These are phyloP conservation scores for Keqinozyma sinolaborantium DNA, from an alignment of 1,139 yeast species.

Conservation along the genomic window DNA sequence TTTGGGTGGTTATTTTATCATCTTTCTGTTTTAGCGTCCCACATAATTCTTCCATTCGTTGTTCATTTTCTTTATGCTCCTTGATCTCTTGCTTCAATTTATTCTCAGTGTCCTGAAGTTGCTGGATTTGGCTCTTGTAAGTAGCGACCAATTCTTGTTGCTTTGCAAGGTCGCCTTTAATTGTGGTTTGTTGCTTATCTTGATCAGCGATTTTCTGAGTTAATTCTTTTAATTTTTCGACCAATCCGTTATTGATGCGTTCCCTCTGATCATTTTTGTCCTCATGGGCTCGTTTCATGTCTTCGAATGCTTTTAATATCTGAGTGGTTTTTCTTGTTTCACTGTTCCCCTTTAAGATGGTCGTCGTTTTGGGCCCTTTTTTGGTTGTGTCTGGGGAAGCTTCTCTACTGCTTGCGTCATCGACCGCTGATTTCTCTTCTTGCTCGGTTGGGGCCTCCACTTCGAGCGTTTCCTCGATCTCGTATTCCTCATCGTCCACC, in stretches of 20 bases:
- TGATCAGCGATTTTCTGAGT: conserved; percentile 3
- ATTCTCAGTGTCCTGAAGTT: conserved; percentile 1
- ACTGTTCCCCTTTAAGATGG: conserved; percentile 2
- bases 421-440: conserved; percentile 1
- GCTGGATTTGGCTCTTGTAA: not conserved
- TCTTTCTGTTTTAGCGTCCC: conserved; percentile 1
- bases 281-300: conserved; percentile 4
- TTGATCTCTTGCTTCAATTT: conserved; percentile 2
- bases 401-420: conserved; percentile 3
- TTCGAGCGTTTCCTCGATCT: conserved; percentile 6
- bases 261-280: conserved; percentile 1
- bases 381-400: not conserved
- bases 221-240: not conserved
- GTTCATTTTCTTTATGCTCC: not conserved
- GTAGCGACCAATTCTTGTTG: not conserved
- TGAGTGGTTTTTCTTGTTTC: conserved; percentile 6
- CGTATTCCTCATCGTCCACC: conserved; percentile 9
- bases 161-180: conserved; percentile 2
- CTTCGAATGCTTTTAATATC: conserved; percentile 6
- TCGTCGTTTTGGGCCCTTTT: not conserved
- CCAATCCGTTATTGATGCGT: not conserved
- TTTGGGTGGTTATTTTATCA: not conserved
- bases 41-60: not conserved
- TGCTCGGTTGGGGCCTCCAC: conserved; percentile 2
- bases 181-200: conserved; percentile 6